A percentile compares a stretch with the other conserved stretches of the same genome.
phyloP scores from a whole-genome alignment of 345 rosid genomes.

The Turritis glabra region DNA sequence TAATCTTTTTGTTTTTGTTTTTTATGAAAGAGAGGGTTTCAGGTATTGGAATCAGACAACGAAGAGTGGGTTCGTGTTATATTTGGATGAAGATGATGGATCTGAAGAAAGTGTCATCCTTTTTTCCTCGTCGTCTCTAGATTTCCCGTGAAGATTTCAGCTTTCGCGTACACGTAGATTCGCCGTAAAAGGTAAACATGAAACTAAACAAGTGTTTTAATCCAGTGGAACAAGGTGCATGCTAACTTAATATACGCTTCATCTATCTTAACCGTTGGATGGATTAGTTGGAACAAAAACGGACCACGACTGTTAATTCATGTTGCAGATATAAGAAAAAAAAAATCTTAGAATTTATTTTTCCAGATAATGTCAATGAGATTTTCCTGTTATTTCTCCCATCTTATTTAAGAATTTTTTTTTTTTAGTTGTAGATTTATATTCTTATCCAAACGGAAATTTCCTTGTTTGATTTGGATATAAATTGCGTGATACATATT shows the following conservation, averaged over 20 bases:
- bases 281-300: background rate
- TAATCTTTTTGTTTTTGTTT: background rate
- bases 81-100: conserved; percentile 20
- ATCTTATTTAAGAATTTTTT: background rate
- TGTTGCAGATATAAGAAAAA: background rate
- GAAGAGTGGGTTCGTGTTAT: conserved; percentile 9
- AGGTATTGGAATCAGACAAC: conserved; percentile 16
- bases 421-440: background rate
- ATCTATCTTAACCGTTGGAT: conserved; percentile 22
- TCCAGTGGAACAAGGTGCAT: background rate
- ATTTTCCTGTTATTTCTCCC: background rate
- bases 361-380: conserved; percentile 15
- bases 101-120: conserved; percentile 32
- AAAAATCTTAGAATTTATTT: background rate
- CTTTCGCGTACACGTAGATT: conserved; percentile 37
- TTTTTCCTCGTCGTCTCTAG: conserved; percentile 29
- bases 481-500: background rate
- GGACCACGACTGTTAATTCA: background rate
- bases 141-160: conserved; percentile 34
- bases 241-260: background rate
- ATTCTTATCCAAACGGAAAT: background rate
- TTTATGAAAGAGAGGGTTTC: background rate
- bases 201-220: background rate
- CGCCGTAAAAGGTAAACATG: conserved; percentile 36
- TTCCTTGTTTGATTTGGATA: background rate